Base-by-base conservation (phyloP, 805 yeast species). In the Jamesozyma spencerorum region DNA sequence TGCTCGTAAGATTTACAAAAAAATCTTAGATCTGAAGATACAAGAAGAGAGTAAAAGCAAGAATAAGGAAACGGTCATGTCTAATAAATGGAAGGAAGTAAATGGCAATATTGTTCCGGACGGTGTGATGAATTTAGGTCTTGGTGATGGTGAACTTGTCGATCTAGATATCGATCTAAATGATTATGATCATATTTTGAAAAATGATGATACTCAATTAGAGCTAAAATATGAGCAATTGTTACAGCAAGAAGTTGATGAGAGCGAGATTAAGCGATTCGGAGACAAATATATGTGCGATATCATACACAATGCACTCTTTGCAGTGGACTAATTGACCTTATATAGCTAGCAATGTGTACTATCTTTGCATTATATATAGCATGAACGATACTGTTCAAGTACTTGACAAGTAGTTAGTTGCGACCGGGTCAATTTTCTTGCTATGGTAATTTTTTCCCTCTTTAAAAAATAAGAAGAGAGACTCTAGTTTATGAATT, bases 111-210 rank as follows among this genome's bases (percentile, higher is more conserved):
- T 69, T 4, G 62, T 70, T 46, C 54, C 63, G 1, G 55, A 72
- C 45, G 63, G 65, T 10, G 61, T 67, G 10, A 57, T 63, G 4
- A 75, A 72, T 40, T 66, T 73, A 44, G 80, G 79, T 0, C 47
- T 74, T 12, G 64, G 67, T 15, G 75, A 71, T 22, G 66, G 68
- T 35, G 79, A 74, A 45, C 47, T 69, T n/a, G 66, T 65, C 17
- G 75, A 70, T 42, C 47, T 68, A 18, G 64, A 63, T 35, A 41
- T 57, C 5, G 67, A 58, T 34, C 50, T 54, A 4, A 48, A 47
- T 6, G 64, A 58, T 40, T 57, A 50, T 31, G 58, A 51, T 19
- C 40, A 42, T 22, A 31, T 52, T 14, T 46, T 47, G 17, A 37
- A 37, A 3, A 53, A 47, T 11, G 47, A 43, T 20, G 58, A 54